Evolutionary conservation across 768 basidiomycete species (phyloP), one percentile per base, ranked within the genome.

Genomic region (Podaxis sp.): DNA sequence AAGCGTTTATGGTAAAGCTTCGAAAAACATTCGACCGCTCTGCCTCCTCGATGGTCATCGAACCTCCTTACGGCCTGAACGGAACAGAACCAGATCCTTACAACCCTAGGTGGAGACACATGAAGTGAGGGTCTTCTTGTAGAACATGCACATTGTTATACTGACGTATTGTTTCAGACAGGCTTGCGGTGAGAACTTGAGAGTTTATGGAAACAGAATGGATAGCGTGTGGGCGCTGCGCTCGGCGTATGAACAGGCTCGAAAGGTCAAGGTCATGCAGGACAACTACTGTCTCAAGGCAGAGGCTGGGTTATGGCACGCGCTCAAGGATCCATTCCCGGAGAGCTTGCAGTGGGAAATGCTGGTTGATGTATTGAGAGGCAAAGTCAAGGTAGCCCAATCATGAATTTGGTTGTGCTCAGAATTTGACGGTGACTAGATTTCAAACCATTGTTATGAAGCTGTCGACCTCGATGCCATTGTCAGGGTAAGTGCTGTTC

Each of bases 1-100:
- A 96, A 71, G 91, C 94, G 0, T 94, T 93, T 69, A 81, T 92
- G 69, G 81, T 96, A 68, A 97, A 97, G 72, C 78, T 93, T 25
- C 85, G 96, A 19, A 85, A 84, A 70, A 93, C 93, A 1, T 71
- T 79, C 41, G 90, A 93, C 65, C 84, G 87, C 24, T 89, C 92
- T 0, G 82, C 92, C 1, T 82, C 84, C 3, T 90, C 91, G 6
- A 93, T 94, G 90, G 71, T 94, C 11, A 77, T 97, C 40, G 94
- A 97, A 51, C 90, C 93, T 43, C 93, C 93, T 1, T 83, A 84
- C 69, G 78, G 76, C 13, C 77, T 95, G 65, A 74, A 84, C 56
- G 77, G 77, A 58, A 69, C 76, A 15, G 63, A 74, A 15, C 78
- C 85, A 37, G 75, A 81, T 24, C 61, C 55, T n/a, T 13, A 17